A percentile compares a stretch with the other conserved stretches of the same genome.
Evolutionary conservation across 352 stramenopile genomes (phyloP).

Genomic region (Phytopythium delawarense): DNA sequence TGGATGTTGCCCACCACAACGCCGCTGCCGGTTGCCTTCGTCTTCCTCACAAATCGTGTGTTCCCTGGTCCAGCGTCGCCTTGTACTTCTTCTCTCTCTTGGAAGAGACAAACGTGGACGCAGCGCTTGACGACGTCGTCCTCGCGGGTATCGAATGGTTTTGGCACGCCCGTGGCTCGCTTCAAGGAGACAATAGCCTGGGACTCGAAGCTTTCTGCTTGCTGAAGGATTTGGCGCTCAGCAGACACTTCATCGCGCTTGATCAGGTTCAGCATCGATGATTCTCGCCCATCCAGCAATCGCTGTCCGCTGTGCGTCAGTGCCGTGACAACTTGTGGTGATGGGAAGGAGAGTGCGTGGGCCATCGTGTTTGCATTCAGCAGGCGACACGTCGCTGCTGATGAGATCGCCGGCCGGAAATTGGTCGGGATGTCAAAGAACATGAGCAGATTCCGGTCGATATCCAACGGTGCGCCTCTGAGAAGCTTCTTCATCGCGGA

Average conservation of each 20-base stretch:
- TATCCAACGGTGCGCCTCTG: constrained; percentile 54
- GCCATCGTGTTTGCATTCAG: constrained; percentile 62
- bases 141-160: constrained; percentile 73
- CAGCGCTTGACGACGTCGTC: constrained; percentile 74
- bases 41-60: background rate
- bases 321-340: constrained; percentile 53
- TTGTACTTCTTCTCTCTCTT: constrained; percentile 41
- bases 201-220: constrained; percentile 46
- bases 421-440: constrained; percentile 80
- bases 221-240: constrained; percentile 38
- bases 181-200: constrained; percentile 81
- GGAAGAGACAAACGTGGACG: constrained; percentile 76
- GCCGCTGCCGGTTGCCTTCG: constrained; percentile 20
- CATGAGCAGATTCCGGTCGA: constrained; percentile 65
- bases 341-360: constrained; percentile 67
- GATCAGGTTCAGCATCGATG: constrained; percentile 20
- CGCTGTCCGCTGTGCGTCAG: constrained; percentile 24
- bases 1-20: constrained; percentile 70
- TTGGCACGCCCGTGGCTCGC: constrained; percentile 57
- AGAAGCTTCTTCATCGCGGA: constrained; percentile 80
- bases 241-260: constrained; percentile 22
- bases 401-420: constrained; percentile 65
- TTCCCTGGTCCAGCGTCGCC: background rate
- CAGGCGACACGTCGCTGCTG: constrained; percentile 33
- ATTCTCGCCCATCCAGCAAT: constrained; percentile 24